Conservation (phyloP, 352 stramenopile species). For the Albugo candida region DNA sequence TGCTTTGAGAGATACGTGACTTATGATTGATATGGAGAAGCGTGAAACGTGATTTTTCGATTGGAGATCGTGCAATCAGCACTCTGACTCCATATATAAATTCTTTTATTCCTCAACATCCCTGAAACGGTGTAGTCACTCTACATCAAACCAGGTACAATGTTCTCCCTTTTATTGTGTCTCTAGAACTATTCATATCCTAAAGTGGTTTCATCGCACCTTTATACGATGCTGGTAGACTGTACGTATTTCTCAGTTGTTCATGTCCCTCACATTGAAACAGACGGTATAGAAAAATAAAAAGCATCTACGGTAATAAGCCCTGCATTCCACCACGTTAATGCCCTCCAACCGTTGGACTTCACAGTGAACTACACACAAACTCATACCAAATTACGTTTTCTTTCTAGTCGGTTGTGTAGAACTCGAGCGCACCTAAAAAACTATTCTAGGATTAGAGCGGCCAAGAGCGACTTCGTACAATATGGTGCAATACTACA, state of each 20-base stretch:
- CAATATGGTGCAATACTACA: slow-evolving; percentile 91
- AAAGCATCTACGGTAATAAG: slow-evolving; percentile 80
- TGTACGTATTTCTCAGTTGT: slow-evolving; percentile 21
- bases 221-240: slow-evolving; percentile 84
- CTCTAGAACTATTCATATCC: slow-evolving; percentile 71
- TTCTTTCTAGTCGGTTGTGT: slow-evolving; percentile 38
- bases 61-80: too few species aligned
- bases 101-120: too few species aligned
- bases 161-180: slow-evolving; percentile 73
- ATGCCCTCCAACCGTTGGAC: slow-evolving; percentile 79
- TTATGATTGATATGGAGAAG: too few species aligned
- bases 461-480: slow-evolving; percentile 74
- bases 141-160: slow-evolving; percentile 4
- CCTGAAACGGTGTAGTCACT: too few species aligned
- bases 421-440: slow-evolving; percentile 60
- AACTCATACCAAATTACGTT: not conserved
- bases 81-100: too few species aligned
- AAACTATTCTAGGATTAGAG: slow-evolving; percentile 87
- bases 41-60: too few species aligned
- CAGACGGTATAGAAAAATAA: slow-evolving; percentile 82
- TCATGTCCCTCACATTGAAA: not conserved
- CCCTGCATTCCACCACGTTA: slow-evolving; percentile 76
- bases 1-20: too few species aligned
- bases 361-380: slow-evolving; percentile 41
- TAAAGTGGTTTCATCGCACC: slow-evolving; percentile 78